Evolutionary conservation across 129 eudicot species (phyloP), one percentile per base, ranked within the genome.

Genomic region (Erigeron canadensis): DNA sequence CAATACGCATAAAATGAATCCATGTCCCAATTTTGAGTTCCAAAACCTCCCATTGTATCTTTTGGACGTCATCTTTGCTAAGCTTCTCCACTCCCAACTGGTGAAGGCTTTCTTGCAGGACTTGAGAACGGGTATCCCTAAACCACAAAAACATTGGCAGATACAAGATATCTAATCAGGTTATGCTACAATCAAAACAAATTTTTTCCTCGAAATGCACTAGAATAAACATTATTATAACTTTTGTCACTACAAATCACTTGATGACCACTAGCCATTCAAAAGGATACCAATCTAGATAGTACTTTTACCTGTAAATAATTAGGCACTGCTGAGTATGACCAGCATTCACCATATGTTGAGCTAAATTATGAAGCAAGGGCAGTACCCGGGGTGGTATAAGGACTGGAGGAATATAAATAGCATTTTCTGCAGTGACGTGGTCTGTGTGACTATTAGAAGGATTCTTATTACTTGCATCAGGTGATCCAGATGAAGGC

Each of bases 1-100:
- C 97, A 77, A 90, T 95, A 41, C 99, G 91, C 99, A 95, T 95
- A 80, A 87, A 95, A 86, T 95, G 99, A 69, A 95, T 95, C 99
- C 99, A 95, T 63, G 93, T 90, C 75, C 99, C 99, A 72, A 95
- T 95, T 67, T 90, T 95, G 70, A 94, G 96, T 77, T 95, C 99
- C 85, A 95, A 78, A 60, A 88, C 94, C 75, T 95, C 99, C 99
- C 99, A 95, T 73, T 95, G 99, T 96, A 95, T 90, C 93, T 80
- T 95, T 76, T 95, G 99, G 19, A 95, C 97, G 72, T 95, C 99
- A 65, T 95, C 99, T 86, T 90, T 95, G 75, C 94, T 86, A 74
- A 95, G 99, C 77, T 88, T 95, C 74, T 95, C 97, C 12, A 95
- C 97, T 79, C 99, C 99, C 79, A 95, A 67, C 67, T 87, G 93